phyloP scores from a whole-genome alignment of 2,329 filamentous ascomycete species.

The Stenocarpella maydis region DNA sequence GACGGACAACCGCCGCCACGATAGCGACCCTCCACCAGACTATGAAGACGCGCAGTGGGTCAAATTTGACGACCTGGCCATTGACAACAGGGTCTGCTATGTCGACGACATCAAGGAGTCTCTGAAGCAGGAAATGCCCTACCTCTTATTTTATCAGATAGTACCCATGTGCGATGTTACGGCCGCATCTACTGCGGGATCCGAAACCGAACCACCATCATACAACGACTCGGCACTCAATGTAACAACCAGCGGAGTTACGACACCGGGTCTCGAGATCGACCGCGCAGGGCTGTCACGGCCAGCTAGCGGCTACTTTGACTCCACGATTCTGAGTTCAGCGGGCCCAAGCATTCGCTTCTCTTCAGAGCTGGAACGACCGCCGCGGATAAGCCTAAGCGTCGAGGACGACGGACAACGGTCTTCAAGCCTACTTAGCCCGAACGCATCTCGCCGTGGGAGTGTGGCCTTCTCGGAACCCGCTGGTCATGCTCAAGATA shows the following conservation, averaged over 20 bases:
- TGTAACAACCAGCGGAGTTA: constrained; percentile 44
- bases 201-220: constrained; percentile 62
- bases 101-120: constrained; percentile 81
- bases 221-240: constrained; percentile 62
- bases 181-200: constrained; percentile 55
- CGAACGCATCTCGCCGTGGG: constrained; percentile 54
- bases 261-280: constrained; percentile 43
- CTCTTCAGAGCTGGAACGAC: constrained; percentile 62
- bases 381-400: constrained; percentile 57
- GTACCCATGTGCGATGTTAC: constrained; percentile 81
- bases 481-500: constrained; percentile 20
- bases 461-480: constrained; percentile 61
- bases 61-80: constrained; percentile 85
- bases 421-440: constrained; percentile 42
- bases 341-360: constrained; percentile 62
- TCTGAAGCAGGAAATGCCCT: constrained; percentile 87
- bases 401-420: constrained; percentile 50
- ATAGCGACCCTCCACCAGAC: constrained; percentile 66
- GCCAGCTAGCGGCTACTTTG: constrained; percentile 56
- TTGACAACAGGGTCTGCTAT: constrained; percentile 73
- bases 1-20: constrained; percentile 66
- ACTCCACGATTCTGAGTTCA: constrained; percentile 47
- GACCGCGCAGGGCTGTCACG: constrained; percentile 44
- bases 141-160: constrained; percentile 94
- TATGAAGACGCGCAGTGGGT: constrained; percentile 84